Evolutionary conservation across 371 early-diverging fungal genomes (phyloP), one percentile per base, ranked within the genome.

Genomic region (Synchytrium microbalum): DNA sequence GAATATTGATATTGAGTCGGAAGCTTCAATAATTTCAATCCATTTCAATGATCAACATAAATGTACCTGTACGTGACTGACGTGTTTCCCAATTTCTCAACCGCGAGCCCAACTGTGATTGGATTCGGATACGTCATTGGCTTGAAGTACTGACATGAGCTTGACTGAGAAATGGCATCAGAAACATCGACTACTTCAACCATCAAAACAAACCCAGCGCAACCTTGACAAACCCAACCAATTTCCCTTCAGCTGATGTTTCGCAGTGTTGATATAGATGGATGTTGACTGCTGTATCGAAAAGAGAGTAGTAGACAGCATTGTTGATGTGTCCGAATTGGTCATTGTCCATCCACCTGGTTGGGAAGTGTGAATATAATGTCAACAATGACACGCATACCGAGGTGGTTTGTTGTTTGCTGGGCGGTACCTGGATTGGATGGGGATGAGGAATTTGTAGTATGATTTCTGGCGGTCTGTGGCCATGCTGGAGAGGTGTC

Each of bases 291-390:
- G 54, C 58, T 3, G 62, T 62, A 62, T 66, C 67, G 46, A 66
- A 66, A 27, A 33, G 38, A 25, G 62, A 33, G 58, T 66, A 61
- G 32, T 66, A 66, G 14, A 23, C 58, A 8, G 33, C 67, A 38
- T 61, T 56, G 67, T 66, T 66, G 30, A 66, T 62, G 58, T 66
- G 46, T 38, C 32, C 55, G 52, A 61, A 66, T 32, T 66, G 67
- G 32, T 66, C 67, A 57, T 66, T 66, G 54, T 66, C 67, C 30
- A 32, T 66, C 67, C 67, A 66, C 56, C 67, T 66, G 67, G 59
- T 58, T 29, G 13, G 67, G 32, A 24, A 32, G 59, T 67, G 61
- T 32, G 64, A 61, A 24, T 60, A 51, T 61, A 1, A 27, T 46
- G 38, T 54, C 65, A 13, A 29, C 32, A 30, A 60, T 10, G 46